These are phyloP conservation scores for Hyphopichia pseudoburtonii DNA, from an alignment of 1,139 yeast species.

Conservation along the genomic window DNA sequence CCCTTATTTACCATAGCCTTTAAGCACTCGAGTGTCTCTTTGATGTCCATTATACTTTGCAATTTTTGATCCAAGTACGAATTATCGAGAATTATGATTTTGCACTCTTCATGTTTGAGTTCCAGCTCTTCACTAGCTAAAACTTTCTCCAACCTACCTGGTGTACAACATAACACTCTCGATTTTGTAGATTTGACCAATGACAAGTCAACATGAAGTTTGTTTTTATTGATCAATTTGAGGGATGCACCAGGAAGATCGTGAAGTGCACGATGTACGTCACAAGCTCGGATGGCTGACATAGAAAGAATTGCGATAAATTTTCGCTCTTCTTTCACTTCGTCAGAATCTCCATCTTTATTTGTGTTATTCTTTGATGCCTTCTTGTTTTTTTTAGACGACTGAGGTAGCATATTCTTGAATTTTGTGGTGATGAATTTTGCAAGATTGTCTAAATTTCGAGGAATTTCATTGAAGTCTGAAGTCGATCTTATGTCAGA, in stretches of 20 bases:
- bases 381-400: slow-evolving; percentile 22
- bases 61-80: slow-evolving; percentile 62
- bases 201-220: slow-evolving; percentile 56
- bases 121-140: slow-evolving; percentile 41
- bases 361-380: slow-evolving; percentile 23
- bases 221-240: slow-evolving; percentile 68
- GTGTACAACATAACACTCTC: slow-evolving; percentile 61
- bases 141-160: slow-evolving; percentile 58
- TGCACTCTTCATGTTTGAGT: slow-evolving; percentile 48
- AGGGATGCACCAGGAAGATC: slow-evolving; percentile 56
- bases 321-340: slow-evolving; percentile 31
- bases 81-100: slow-evolving; percentile 60
- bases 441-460: slow-evolving; percentile 49
- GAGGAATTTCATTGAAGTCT: slow-evolving; percentile 38
- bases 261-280: slow-evolving; percentile 61
- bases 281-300: slow-evolving; percentile 77
- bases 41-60: slow-evolving; percentile 63
- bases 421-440: slow-evolving; percentile 44
- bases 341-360: slow-evolving; percentile 9
- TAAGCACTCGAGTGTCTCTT: slow-evolving; percentile 44
- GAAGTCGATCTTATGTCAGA: slow-evolving; percentile 50
- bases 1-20: slow-evolving; percentile 42
- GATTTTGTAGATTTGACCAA: slow-evolving; percentile 49
- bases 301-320: slow-evolving; percentile 59
- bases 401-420: slow-evolving; percentile 42